Percentiles rank a stretch among this genome's conserved stretches.
Evolutionary conservation across 1,284 basidiomycete species (phyloP).

Genomic region (Rhodotorula glutinis): DNA sequence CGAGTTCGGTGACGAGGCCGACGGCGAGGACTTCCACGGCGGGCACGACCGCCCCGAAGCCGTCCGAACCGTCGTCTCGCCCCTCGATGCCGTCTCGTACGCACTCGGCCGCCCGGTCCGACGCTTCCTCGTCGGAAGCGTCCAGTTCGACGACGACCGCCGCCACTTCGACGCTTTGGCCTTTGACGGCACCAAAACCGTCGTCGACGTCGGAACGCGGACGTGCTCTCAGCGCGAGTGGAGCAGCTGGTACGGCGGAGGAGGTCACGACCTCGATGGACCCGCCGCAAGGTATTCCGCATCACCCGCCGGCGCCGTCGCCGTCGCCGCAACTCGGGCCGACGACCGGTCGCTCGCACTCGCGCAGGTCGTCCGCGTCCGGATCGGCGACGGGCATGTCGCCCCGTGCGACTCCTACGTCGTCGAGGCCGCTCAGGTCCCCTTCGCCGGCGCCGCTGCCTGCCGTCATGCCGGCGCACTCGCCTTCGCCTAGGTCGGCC

Average conservation of each 20-base stretch:
- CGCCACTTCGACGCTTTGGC: not conserved
- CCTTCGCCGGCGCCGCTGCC: constrained; percentile 35
- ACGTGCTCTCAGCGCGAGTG: not conserved
- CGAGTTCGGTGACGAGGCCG: too few species aligned
- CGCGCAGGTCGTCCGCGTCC: constrained; percentile 40
- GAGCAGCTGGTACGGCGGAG: constrained; percentile 51
- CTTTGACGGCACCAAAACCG: not conserved
- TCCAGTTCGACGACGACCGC: constrained; percentile 32
- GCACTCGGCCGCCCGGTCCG: constrained; percentile 8
- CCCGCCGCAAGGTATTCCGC: constrained; percentile 42
- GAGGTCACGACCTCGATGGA: constrained; percentile 52
- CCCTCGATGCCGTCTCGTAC: not conserved
- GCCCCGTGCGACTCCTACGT: not conserved
- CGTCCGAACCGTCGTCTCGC: not conserved
- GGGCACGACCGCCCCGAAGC: not conserved
- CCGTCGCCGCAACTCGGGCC: constrained; percentile 20
- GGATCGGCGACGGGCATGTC: not conserved
- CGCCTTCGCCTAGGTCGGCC: constrained; percentile 8
- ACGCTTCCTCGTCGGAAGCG: constrained; percentile 17
- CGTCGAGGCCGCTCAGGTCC: constrained; percentile 8
- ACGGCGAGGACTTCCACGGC: constrained; percentile 38
- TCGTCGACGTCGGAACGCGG: not conserved
- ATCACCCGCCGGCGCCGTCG: constrained; percentile 14
- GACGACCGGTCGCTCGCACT: not conserved
- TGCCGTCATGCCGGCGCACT: constrained; percentile 29